Evolutionary conservation across 495 filamentous ascomycete genomes (phyloP), one percentile per base, ranked within the genome.

Genomic region (Talaromyces wortmannii): DNA sequence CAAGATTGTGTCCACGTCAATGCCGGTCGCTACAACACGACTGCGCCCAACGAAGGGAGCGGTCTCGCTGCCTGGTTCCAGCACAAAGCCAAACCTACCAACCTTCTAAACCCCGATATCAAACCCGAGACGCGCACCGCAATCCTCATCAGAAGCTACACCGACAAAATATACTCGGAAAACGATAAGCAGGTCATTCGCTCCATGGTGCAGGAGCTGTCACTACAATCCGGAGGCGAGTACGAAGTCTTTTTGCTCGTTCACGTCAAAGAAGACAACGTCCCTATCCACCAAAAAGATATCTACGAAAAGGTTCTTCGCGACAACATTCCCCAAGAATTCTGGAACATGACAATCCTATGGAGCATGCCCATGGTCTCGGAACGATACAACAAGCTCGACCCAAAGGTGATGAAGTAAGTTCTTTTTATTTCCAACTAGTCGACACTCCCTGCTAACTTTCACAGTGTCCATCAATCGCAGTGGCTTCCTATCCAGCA

Each of bases 171-270:
- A 23, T 94, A 85, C 64, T 86, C 78, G n/a, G 67, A 81, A 11
- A 84, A 90, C 60, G 86, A 91, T 59, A 80, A 83, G 57, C 78
- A 85, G 58, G 79, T 82, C 11, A 82, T 95, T 46, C 85, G 90
- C 16, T 78, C 89, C 3, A 70, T 92, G 50, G 79, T 94, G 57
- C 83, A 81, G 16, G 90, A 94, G 65, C 69, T 91, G 30, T 81
- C 80, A 5, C 68, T 95, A 12, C 76, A 82, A 48, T 84, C 86
- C 7, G 90, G 90, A 3, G 88, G 82, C 10, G 85, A 90, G 68
- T 92, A 90, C 63, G 77, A 88, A 60, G 80, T 94, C 32, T 87
- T 86, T 59, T 68, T 94, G 4, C 77, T 92, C 52, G 78, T 92
- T 18, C 85, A 94, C 48, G 79, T 89, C 55, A 88, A 84, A 56